phyloP scores from a whole-genome alignment of 495 filamentous ascomycete genomes.

The Recurvomyces mirabilis region DNA sequence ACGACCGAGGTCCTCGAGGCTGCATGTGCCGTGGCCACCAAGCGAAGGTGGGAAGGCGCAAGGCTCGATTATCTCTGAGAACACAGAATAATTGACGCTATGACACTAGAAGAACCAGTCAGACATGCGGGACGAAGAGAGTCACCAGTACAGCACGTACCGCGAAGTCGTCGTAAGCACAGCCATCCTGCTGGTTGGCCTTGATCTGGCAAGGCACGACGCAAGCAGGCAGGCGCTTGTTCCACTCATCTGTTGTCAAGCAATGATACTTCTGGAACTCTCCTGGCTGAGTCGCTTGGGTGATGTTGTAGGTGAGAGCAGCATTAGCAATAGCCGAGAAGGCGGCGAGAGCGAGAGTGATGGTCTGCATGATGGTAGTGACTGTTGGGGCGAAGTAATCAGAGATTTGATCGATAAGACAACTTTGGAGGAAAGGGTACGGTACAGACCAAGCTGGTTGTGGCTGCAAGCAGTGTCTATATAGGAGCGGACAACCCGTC shows the following conservation, averaged over 20 bases:
- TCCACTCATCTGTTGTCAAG: neutral
- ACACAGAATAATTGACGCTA: slow-evolving; percentile 6
- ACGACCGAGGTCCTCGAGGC: neutral
- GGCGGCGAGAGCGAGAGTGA: neutral
- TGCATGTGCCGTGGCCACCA: slow-evolving; percentile 6
- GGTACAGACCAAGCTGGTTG: too few species aligned
- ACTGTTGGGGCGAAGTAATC: too few species aligned
- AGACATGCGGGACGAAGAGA: too few species aligned
- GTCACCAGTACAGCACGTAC: too few species aligned
- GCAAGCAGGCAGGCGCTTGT: neutral
- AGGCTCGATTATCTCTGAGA: slow-evolving; percentile 10
- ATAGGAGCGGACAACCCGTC: too few species aligned
- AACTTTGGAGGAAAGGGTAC: too few species aligned
- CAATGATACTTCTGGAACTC: neutral
- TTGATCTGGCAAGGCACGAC: neutral
- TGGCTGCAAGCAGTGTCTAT: too few species aligned
- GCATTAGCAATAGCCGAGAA: neutral
- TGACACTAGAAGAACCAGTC: too few species aligned
- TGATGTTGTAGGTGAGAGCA: neutral
- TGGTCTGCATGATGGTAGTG: slow-evolving; percentile 3
- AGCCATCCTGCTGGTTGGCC: slow-evolving; percentile 2
- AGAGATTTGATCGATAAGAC: too few species aligned
- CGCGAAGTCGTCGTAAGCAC: slow-evolving; percentile 9
- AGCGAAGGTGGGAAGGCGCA: slow-evolving; percentile 9
- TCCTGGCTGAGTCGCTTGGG: neutral